These are phyloP conservation scores for Leccinum pellstonianum DNA, from an alignment of 768 basidiomycete genomes.

Conservation along the genomic window DNA sequence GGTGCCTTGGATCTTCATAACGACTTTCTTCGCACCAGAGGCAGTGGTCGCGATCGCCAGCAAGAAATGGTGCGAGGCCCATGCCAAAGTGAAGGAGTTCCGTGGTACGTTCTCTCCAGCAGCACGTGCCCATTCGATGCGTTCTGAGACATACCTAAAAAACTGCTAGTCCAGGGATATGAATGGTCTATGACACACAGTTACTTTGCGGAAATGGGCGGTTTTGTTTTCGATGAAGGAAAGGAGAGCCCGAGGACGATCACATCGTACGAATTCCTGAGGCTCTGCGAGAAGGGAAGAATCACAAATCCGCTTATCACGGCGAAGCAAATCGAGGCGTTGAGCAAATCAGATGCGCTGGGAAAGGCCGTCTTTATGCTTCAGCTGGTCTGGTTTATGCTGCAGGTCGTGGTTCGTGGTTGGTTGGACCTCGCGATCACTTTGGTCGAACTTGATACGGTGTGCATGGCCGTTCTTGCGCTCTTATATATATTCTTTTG, in stretches of 20 bases:
- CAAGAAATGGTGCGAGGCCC: neutral
- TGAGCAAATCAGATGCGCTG: neutral
- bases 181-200: constrained; percentile 5
- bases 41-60: neutral
- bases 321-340: neutral
- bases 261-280: neutral
- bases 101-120: neutral
- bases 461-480: neutral
- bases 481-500: constrained; percentile 1
- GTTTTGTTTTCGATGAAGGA: neutral
- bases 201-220: constrained; percentile 4
- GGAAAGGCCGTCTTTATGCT: neutral
- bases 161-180: neutral
- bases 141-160: neutral
- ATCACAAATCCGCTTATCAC: neutral
- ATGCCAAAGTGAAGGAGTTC: neutral
- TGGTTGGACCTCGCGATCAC: neutral
- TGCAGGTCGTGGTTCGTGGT: constrained; percentile 1
- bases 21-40: neutral
- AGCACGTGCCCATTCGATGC: neutral
- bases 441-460: constrained; percentile 3
- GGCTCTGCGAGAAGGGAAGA: neutral
- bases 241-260: neutral
- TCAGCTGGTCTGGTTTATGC: neutral
- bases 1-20: neutral